These are phyloP conservation scores for Zea luxurians DNA, from an alignment of 176 grass and related monocot species.

Conservation along the genomic window DNA sequence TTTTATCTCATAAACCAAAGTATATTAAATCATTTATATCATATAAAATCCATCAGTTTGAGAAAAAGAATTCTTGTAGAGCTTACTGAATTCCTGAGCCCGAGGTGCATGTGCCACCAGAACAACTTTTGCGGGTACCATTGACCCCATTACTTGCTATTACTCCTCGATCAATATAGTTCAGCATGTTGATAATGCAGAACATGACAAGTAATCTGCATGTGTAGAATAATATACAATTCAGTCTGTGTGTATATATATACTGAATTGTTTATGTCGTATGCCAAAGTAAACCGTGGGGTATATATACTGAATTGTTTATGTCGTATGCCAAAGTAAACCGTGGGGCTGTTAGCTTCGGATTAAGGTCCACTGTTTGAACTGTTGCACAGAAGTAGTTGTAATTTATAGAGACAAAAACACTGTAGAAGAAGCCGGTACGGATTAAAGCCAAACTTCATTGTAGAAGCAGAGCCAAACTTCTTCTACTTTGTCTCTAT, in stretches of 20 bases:
- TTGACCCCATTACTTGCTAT: conserved; percentile 99
- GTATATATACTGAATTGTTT: too few relatives aligned
- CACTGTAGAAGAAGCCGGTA: too few relatives aligned
- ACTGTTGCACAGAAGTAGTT: too few relatives aligned
- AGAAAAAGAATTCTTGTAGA: conserved; percentile 21
- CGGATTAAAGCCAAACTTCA: too few relatives aligned
- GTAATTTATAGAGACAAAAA: too few relatives aligned
- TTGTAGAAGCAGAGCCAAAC: too few relatives aligned
- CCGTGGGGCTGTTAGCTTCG: too few relatives aligned
- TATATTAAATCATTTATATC: neutral
- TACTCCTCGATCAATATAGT: conserved; percentile 91
- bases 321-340: too few relatives aligned
- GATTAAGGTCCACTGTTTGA: too few relatives aligned
- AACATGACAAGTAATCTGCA: conserved; percentile 96
- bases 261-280: neutral
- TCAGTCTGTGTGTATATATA: neutral
- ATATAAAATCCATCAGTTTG: neutral
- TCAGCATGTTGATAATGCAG: conserved; percentile 95
- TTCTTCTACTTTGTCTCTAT: too few relatives aligned
- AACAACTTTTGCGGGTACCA: conserved; percentile 70
- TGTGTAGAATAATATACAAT: conserved; percentile 1
- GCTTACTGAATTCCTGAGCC: conserved; percentile 99
- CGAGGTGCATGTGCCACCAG: conserved; percentile 66
- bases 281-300: neutral
- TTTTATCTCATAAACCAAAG: neutral